A percentile compares a stretch with the other conserved stretches of the same genome.
These are phyloP conservation scores for Polygonum aviculare DNA, from an alignment of 148 eudicot species.

Conservation along the genomic window DNA sequence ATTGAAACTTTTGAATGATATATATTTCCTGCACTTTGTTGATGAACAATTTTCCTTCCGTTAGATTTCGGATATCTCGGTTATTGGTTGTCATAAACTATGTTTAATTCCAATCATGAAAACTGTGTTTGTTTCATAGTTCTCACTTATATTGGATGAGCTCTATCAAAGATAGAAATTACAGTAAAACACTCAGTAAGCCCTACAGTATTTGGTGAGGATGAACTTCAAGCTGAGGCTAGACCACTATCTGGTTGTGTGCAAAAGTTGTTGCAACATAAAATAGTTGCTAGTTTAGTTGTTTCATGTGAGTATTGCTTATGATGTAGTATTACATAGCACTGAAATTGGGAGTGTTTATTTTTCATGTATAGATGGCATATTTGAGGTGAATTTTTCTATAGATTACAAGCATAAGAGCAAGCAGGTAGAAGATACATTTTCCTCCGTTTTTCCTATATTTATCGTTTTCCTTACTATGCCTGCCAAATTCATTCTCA, in stretches of 20 bases:
- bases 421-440: slow-evolving; percentile 4
- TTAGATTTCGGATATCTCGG: background rate
- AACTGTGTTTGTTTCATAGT: background rate
- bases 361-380: slow-evolving; percentile 6
- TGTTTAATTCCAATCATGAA: background rate
- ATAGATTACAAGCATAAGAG: slow-evolving; percentile 9
- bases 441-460: background rate
- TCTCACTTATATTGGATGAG: background rate
- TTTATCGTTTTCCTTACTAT: background rate
- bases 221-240: background rate
- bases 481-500: background rate
- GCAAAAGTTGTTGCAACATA: background rate
- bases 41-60: background rate
- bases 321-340: background rate
- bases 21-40: background rate
- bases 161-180: background rate
- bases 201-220: background rate
- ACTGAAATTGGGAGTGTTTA: background rate
- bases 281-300: background rate
- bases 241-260: background rate
- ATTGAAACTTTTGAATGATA: background rate
- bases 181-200: background rate
- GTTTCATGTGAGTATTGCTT: background rate
- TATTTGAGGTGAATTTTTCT: slow-evolving; percentile 1
- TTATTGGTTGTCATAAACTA: background rate